Evolutionary conservation across 192 early-diverging fungal genomes (phyloP).

Genomic region (Coemansia sp.): DNA sequence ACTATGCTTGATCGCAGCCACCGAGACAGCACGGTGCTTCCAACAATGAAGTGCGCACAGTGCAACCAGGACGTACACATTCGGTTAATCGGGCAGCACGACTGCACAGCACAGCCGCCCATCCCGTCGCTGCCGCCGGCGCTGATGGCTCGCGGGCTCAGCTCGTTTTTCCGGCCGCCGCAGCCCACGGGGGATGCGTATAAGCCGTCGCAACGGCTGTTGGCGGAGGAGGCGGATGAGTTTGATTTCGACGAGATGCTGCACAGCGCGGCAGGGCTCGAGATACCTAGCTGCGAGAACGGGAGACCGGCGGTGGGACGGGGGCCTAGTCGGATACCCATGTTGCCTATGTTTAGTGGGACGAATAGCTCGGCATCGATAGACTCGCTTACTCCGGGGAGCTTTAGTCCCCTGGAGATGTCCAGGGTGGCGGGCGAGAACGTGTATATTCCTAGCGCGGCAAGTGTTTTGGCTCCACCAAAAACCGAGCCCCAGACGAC

Average conservation of each 20-base stretch:
- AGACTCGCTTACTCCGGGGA: conserved; percentile 20
- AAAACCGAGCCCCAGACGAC: background rate
- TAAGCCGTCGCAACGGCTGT: conserved; percentile 37
- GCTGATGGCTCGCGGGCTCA: conserved; percentile 22
- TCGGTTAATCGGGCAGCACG: conserved; percentile 45
- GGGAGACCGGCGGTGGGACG: background rate
- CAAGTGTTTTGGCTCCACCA: background rate
- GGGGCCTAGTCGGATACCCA: background rate
- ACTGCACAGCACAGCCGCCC: conserved; percentile 32
- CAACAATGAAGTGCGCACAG: conserved; percentile 52
- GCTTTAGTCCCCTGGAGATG: conserved; percentile 27
- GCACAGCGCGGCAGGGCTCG: conserved; percentile 22
- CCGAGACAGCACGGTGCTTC: conserved; percentile 51
- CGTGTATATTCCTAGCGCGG: background rate
- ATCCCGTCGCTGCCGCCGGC: conserved; percentile 24
- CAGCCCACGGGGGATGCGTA: conserved; percentile 18
- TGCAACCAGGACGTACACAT: conserved; percentile 54
- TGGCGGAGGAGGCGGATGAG: conserved; percentile 28
- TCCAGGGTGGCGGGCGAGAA: background rate
- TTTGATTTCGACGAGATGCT: conserved; percentile 51
- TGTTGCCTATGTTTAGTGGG: conserved; percentile 11
- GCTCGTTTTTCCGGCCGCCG: conserved; percentile 32
- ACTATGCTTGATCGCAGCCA: conserved; percentile 30
- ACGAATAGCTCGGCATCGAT: conserved; percentile 29
- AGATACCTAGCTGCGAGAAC: conserved; percentile 11